phyloP scores from a whole-genome alignment of 306 rosid species.

The Ormosia emarginata region DNA sequence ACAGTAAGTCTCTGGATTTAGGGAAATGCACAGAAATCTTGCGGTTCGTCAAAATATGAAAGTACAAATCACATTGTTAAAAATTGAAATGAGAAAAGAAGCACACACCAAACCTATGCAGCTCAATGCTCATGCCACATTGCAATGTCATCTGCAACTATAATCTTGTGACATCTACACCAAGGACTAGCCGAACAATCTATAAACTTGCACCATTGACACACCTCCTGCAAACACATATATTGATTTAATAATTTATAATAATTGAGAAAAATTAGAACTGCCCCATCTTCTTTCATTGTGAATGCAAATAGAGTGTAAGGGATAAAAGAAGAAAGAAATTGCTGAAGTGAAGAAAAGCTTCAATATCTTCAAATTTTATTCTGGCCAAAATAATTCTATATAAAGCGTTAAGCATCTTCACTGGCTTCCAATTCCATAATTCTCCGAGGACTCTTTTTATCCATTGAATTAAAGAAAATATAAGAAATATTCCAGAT shows the following conservation, averaged over 20 bases:
- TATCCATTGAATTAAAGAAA: background rate
- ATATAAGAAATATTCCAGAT: background rate
- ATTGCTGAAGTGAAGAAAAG: background rate
- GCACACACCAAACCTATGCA: slow-evolving; percentile 12
- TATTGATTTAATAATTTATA: background rate
- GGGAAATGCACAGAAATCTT: background rate
- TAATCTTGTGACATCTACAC: slow-evolving; percentile 25
- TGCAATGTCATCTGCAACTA: slow-evolving; percentile 6
- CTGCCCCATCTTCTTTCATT: background rate
- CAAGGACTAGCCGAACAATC: slow-evolving; percentile 30
- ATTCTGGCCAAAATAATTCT: background rate
- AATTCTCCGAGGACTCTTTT: background rate
- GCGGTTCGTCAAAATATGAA: background rate
- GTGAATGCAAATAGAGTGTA: background rate
- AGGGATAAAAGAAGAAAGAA: background rate
- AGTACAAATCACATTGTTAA: background rate
- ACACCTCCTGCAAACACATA: slow-evolving; percentile 36
- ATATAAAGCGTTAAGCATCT: background rate
- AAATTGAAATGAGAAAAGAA: background rate
- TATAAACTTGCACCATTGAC: background rate
- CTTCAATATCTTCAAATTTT: background rate
- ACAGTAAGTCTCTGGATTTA: background rate
- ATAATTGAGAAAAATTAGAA: slow-evolving; percentile 1
- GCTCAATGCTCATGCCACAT: background rate
- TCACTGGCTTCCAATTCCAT: background rate